These are phyloP conservation scores for Paramecium tetraurelia DNA, from an alignment of 73 alveolate species.

Conservation along the genomic window DNA sequence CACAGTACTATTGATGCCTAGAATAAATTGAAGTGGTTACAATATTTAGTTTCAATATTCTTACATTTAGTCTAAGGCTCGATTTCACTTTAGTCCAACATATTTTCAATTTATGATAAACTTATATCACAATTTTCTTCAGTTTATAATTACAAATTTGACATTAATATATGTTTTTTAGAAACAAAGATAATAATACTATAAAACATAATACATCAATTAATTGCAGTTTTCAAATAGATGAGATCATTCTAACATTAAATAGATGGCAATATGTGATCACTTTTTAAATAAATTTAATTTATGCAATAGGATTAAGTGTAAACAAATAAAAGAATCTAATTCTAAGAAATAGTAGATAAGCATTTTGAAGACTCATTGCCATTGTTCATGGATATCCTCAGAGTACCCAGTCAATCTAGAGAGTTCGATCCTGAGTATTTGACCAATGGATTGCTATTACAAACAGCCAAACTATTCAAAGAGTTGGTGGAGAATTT, in stretches of 20 bases:
- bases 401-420: constrained; percentile 27
- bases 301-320: neutral
- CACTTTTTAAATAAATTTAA: neutral
- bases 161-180: neutral
- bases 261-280: neutral
- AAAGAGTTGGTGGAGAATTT: neutral
- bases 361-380: neutral
- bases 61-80: neutral
- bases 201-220: neutral
- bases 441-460: constrained; percentile 26
- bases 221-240: neutral
- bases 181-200: neutral
- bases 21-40: neutral
- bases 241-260: neutral
- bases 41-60: neutral
- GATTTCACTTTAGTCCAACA: neutral
- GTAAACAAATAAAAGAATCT: neutral
- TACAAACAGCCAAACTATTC: neutral
- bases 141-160: neutral
- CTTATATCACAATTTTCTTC: constrained; percentile 20
- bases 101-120: constrained; percentile 9
- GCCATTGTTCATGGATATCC: constrained; percentile 1
- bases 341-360: neutral
- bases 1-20: neutral
- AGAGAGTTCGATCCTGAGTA: constrained; percentile 38